A percentile compares a stretch with the other conserved stretches of the same genome.
Evolutionary conservation across 257 asterid genomes (phyloP).

Genomic region (Solanum megistacrolobum): DNA sequence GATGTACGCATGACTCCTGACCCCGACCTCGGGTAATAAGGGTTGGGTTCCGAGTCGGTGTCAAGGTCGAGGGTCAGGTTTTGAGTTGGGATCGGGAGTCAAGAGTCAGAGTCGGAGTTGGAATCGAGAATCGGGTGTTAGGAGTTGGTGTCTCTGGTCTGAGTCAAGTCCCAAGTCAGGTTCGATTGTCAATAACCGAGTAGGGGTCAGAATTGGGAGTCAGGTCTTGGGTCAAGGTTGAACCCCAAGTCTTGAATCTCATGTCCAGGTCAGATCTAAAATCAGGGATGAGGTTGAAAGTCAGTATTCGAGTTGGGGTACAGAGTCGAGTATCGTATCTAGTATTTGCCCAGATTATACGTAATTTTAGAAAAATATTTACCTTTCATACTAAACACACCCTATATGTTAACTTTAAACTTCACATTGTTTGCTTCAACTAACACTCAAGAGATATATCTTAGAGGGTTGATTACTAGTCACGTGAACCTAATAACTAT

Average conservation of each 20-base stretch:
- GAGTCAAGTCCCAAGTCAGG: not conserved
- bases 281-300: not conserved
- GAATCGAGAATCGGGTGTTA: not conserved
- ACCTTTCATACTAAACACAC: not conserved
- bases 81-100: not conserved
- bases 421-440: not conserved
- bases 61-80: not conserved
- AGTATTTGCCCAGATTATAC: not conserved
- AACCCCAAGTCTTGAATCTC: not conserved
- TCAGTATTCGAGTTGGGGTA: too few relatives aligned
- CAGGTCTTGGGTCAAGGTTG: not conserved
- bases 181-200: not conserved
- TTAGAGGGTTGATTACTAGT: not conserved
- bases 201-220: not conserved
- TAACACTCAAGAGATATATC: not conserved
- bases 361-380: too few relatives aligned
- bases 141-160: not conserved
- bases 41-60: not conserved
- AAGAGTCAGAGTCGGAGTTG: not conserved
- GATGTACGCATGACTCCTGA: not conserved
- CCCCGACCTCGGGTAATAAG: too few relatives aligned
- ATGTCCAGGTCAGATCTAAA: not conserved
- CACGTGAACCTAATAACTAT: not conserved
- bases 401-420: not conserved
- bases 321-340: fast-evolving